Percentiles rank a stretch among this genome's conserved stretches.
Evolutionary conservation across 176 grass and related monocot genomes (phyloP).

Genomic region (Cenchrus purpureus): DNA sequence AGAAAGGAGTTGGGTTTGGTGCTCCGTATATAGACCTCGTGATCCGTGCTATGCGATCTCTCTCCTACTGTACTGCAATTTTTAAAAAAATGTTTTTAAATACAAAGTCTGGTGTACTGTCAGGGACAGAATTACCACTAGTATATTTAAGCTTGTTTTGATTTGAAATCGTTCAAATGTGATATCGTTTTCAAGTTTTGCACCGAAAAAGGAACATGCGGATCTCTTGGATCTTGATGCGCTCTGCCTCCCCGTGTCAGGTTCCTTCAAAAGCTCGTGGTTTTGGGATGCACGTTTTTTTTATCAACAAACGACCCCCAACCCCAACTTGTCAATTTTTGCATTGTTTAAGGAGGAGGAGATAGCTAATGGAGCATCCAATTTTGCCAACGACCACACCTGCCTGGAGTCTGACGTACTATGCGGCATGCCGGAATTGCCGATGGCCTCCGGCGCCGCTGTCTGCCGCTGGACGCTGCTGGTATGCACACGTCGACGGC

Average conservation of each 20-base stretch:
- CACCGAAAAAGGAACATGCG: no score
- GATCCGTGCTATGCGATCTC: constrained; percentile 45
- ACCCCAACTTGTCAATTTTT: not conserved
- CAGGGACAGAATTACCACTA: not conserved
- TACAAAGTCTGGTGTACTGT: not conserved
- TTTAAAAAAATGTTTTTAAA: constrained; percentile 24
- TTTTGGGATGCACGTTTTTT: not conserved
- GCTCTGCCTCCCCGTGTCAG: not conserved
- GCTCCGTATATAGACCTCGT: constrained; percentile 23
- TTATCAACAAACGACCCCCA: not conserved
- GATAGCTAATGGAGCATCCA: not conserved
- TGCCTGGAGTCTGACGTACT: not conserved
- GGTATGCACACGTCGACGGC: not conserved
- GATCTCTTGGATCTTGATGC: constrained; percentile 4
- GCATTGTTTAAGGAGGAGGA: not conserved
- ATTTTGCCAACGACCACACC: not conserved
- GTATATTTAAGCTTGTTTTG: not conserved
- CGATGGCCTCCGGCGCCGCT: not conserved
- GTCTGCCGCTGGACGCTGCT: not conserved
- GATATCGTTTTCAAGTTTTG: no score
- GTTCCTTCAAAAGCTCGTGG: not conserved
- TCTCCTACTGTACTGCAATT: not conserved
- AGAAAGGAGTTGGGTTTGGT: not conserved
- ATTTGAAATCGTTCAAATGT: constrained; percentile 16
- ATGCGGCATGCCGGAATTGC: not conserved